These are phyloP conservation scores for Salix purpurea DNA, from an alignment of 345 rosid genomes.

Conservation along the genomic window DNA sequence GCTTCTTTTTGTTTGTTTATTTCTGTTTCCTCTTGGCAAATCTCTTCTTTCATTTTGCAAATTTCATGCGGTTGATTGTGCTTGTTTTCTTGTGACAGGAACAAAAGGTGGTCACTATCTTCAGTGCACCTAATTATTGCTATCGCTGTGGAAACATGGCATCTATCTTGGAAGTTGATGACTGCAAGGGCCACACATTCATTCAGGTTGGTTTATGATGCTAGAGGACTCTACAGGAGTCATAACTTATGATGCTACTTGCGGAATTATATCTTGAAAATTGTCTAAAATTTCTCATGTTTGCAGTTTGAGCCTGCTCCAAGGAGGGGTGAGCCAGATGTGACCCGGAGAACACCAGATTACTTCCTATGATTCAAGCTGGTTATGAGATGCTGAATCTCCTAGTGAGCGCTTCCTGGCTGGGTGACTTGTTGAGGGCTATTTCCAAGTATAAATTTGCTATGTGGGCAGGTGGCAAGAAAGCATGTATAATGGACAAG, in stretches of 20 bases:
- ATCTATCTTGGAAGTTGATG: conserved; percentile 88
- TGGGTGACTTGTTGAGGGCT: conserved; percentile 12
- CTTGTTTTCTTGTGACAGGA: conserved; percentile 45
- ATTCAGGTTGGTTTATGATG: conserved; percentile 60
- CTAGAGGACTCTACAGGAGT: not conserved
- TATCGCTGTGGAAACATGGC: conserved; percentile 99
- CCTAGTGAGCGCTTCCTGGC: conserved; percentile 12
- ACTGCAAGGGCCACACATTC: conserved; percentile 88
- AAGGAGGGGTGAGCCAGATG: conserved; percentile 95
- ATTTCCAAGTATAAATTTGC: conserved; percentile 7
- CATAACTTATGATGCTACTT: not conserved
- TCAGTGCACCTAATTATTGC: conserved; percentile 95
- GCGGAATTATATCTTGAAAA: not conserved
- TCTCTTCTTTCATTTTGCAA: conserved; percentile 2
- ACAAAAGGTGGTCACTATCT: conserved; percentile 93
- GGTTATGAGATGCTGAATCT: not conserved
- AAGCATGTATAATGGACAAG: conserved; percentile 13
- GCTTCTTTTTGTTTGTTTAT: not conserved
- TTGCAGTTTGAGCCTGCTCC: conserved; percentile 98
- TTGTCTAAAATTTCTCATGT: not conserved
- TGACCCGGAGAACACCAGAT: conserved; percentile 93
- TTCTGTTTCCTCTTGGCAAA: not conserved
- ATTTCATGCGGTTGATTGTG: conserved; percentile 1
- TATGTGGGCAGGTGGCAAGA: conserved; percentile 6
- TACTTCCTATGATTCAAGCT: conserved; percentile 48